A percentile compares a stretch with the other conserved stretches of the same genome.
These are phyloP conservation scores for Debaryomycetaceae sp. DNA, from an alignment of 1,139 yeast genomes.

Conservation along the genomic window DNA sequence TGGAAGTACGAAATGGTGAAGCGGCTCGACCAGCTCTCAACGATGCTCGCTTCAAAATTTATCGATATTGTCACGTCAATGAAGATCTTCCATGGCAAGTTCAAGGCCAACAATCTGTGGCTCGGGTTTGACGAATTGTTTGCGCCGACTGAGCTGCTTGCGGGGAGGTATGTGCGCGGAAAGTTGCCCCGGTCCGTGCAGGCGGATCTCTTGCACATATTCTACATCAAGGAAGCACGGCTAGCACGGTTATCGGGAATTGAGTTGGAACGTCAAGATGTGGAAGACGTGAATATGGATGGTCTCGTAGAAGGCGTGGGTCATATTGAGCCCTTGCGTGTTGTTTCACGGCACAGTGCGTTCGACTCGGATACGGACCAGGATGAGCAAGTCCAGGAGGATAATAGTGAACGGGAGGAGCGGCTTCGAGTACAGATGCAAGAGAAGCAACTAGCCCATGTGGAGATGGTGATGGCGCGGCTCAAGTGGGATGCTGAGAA, in stretches of 20 bases:
- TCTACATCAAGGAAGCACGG: constrained; percentile 23
- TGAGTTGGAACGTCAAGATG: constrained; percentile 41
- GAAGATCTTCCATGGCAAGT: constrained; percentile 24
- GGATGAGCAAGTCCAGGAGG: constrained; percentile 6
- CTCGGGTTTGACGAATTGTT: constrained; percentile 19
- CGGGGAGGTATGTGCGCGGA: constrained; percentile 4
- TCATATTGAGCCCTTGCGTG: constrained; percentile 5
- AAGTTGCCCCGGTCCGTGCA: constrained; percentile 15
- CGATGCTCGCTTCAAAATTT: constrained; percentile 15
- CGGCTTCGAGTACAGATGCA: constrained; percentile 1
- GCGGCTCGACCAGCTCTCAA: constrained; percentile 13
- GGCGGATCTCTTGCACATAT: constrained; percentile 16
- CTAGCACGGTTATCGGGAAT: constrained; percentile 16
- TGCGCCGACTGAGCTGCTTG: constrained; percentile 7
- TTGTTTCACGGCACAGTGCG: constrained; percentile 4
- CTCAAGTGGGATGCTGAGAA: constrained; percentile 27
- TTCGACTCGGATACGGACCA: constrained; percentile 13
- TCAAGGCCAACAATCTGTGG: constrained; percentile 14
- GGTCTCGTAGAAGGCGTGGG: constrained; percentile 12
- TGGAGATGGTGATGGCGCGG: constrained; percentile 5
- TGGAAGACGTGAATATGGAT: constrained; percentile 48
- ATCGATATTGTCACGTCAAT: constrained; percentile 24
- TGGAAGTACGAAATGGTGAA: constrained; percentile 4
- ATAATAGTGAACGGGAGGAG: constrained; percentile 3
- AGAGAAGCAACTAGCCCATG: constrained; percentile 5